Percentiles rank a stretch among this genome's conserved stretches.
phyloP scores from a whole-genome alignment of 2,329 filamentous ascomycete genomes.

The Beauveria brongniartii region DNA sequence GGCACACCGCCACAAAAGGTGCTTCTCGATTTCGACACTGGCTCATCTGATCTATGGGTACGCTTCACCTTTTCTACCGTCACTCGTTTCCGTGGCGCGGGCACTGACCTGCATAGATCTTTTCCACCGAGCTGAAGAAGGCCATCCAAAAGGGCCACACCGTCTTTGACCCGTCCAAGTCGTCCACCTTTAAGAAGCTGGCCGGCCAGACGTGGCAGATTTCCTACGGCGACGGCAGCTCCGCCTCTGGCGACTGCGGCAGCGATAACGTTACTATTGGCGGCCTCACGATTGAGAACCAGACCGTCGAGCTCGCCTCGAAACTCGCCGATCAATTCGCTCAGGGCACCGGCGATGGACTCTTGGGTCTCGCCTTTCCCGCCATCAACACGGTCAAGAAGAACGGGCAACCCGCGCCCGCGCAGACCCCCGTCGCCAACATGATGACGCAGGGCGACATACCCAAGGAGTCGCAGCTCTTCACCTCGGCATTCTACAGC shows the following conservation, averaged over 20 bases:
- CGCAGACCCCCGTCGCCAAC: slow-evolving; percentile 37
- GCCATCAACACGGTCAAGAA: slow-evolving; percentile 31
- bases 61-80: neutral
- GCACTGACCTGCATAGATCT: slow-evolving; percentile 10
- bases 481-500: slow-evolving; percentile 61
- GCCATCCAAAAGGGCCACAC: slow-evolving; percentile 27
- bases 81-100: too few species aligned
- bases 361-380: slow-evolving; percentile 30
- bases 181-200: slow-evolving; percentile 30
- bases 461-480: slow-evolving; percentile 32
- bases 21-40: slow-evolving; percentile 34
- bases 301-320: slow-evolving; percentile 37
- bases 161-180: slow-evolving; percentile 30
- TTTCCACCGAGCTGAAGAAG: slow-evolving; percentile 21
- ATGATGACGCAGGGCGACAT: slow-evolving; percentile 15
- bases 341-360: slow-evolving; percentile 32
- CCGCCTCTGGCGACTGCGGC: slow-evolving; percentile 37
- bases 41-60: slow-evolving; percentile 33
- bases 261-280: slow-evolving; percentile 35
- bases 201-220: slow-evolving; percentile 33
- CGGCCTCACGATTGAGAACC: slow-evolving; percentile 30
- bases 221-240: slow-evolving; percentile 35
- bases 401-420: slow-evolving; percentile 21
- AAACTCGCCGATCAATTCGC: slow-evolving; percentile 34
- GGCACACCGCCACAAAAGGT: slow-evolving; percentile 30